A percentile compares a stretch with the other conserved stretches of the same genome.
phyloP scores from a whole-genome alignment of 1,284 basidiomycete species.

The Neonothopanus nambi region DNA sequence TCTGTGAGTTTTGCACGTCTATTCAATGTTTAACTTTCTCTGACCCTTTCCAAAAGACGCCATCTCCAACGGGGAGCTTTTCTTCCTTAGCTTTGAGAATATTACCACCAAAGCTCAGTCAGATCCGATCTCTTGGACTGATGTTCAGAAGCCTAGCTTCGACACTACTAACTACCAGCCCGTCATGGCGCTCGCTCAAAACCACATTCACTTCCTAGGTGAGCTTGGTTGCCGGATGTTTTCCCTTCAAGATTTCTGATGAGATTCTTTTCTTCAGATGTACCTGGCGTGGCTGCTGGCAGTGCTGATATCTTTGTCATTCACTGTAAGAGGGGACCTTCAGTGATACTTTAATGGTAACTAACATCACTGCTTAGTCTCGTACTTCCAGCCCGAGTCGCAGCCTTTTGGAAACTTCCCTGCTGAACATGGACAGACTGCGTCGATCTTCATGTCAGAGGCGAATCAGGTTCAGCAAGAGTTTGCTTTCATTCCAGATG shows the following conservation, averaged over 20 bases:
- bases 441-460: slow-evolving; percentile 70
- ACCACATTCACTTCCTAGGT: slow-evolving; percentile 76
- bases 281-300: slow-evolving; percentile 65
- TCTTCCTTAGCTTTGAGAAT: slow-evolving; percentile 64
- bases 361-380: slow-evolving; percentile 44
- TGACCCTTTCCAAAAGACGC: no score
- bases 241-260: neutral
- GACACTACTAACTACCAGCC: slow-evolving; percentile 56
- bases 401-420: slow-evolving; percentile 79
- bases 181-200: slow-evolving; percentile 77
- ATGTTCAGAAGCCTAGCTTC: slow-evolving; percentile 54
- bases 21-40: no score
- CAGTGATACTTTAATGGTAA: slow-evolving; percentile 1
- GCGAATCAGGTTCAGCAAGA: slow-evolving; percentile 71
- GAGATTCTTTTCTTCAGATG: slow-evolving; percentile 31
- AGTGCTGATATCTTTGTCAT: slow-evolving; percentile 82
- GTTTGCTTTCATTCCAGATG: slow-evolving; percentile 84
- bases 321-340: slow-evolving; percentile 63
- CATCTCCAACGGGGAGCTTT: slow-evolving; percentile 60
- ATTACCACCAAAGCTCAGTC: slow-evolving; percentile 57
- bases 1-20: slow-evolving; percentile 60
- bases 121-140: slow-evolving; percentile 59
- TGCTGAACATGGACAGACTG: slow-evolving; percentile 68
- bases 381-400: slow-evolving; percentile 76
- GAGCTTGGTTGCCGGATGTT: neutral